Base-by-base conservation (phyloP, 108 stramenopile genomes). In the Stephanodiscus minutulus region DNA sequence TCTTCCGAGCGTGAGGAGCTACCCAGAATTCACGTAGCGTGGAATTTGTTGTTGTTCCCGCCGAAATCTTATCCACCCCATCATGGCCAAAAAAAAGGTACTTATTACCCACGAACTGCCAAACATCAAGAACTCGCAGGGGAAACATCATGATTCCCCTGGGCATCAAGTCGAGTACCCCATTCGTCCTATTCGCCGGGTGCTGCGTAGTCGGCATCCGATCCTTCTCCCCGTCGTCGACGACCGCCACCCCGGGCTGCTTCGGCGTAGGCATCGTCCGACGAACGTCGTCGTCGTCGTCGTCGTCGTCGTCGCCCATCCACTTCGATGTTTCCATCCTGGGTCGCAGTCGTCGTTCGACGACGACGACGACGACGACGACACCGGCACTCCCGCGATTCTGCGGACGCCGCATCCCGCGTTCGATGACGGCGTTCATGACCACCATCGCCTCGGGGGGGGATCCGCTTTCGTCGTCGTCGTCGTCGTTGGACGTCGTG, bases 71-170 rank as follows among this genome's bases (percentile, higher is more conserved):
- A n/a, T n/a, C n/a, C n/a, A n/a, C n/a, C n/a, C n/a, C n/a, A n/a
- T n/a, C n/a, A n/a, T n/a, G n/a, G n/a, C n/a, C n/a, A n/a, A n/a
- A n/a, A n/a, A n/a, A n/a, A n/a, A n/a, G n/a, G n/a, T n/a, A n/a
- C n/a, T n/a, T n/a, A n/a, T n/a, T n/a, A n/a, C n/a, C n/a, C n/a
- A n/a, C n/a, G n/a, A n/a, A n/a, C n/a, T n/a, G n/a, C n/a, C n/a
- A n/a, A n/a, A n/a, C n/a, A n/a, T n/a, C n/a, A n/a, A n/a, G n/a
- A n/a, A n/a, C n/a, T n/a, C n/a, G n/a, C n/a, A n/a, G n/a, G n/a
- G n/a, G n/a, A 17, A 49, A 9, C 24, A 52, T 52, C 50, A 52
- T 52, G 50, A 24, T 52, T n/a, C 5, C 55, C 55, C 27, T 56
- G 3, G 15, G 27, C 22, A 5, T 7, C 15, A 56, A 24, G 27